These are phyloP conservation scores for Sporothrix inflata DNA, from an alignment of 2,329 filamentous ascomycete genomes.

Conservation along the genomic window DNA sequence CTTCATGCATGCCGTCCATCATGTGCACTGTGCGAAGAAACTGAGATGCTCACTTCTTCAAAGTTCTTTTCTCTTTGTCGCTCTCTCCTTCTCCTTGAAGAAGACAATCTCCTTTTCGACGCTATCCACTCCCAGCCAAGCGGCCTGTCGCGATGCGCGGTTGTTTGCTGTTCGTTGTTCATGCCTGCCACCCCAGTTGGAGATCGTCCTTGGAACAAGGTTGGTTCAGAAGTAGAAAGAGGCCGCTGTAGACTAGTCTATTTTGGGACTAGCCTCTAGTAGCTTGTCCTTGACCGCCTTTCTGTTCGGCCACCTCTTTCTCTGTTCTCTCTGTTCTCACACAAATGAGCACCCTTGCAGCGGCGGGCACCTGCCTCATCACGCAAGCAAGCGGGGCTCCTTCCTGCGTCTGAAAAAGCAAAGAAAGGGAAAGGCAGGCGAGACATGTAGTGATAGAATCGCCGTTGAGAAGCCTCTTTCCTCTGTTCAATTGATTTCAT, in stretches of 20 bases:
- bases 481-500: background rate
- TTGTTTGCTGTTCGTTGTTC: constrained; percentile 21
- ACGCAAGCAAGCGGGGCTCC: constrained; percentile 25
- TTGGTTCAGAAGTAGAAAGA: constrained; percentile 26
- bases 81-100: background rate
- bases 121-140: background rate
- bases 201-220: constrained; percentile 6
- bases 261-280: constrained; percentile 14
- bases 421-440: constrained; percentile 15
- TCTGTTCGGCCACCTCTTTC: constrained; percentile 23
- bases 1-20: constrained; percentile 6
- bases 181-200: constrained; percentile 16
- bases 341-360: constrained; percentile 12
- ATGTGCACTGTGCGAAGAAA: background rate
- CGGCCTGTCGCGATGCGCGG: constrained; percentile 24
- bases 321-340: background rate
- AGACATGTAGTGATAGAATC: constrained; percentile 11
- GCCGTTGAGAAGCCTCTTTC: background rate
- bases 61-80: background rate
- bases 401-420: constrained; percentile 14
- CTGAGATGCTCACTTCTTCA: background rate
- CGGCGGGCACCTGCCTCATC: constrained; percentile 25
- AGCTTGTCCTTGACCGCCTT: constrained; percentile 28
- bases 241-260: constrained; percentile 24
- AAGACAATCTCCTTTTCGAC: constrained; percentile 9